Base-by-base conservation (phyloP, 1,284 basidiomycete genomes). In the Heterobasidion irregulare region DNA sequence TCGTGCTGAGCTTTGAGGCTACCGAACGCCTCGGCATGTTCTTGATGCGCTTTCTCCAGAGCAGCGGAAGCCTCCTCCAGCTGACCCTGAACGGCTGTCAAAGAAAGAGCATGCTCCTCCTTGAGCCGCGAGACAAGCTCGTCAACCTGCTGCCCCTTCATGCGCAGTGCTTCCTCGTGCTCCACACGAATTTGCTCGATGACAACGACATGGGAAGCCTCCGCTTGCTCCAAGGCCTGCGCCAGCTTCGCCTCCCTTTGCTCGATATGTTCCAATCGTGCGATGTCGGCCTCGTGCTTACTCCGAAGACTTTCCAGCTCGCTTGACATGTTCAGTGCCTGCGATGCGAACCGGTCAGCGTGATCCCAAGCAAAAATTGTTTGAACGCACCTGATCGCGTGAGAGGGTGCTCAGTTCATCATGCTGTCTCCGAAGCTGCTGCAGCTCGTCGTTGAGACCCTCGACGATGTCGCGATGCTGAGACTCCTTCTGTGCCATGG, bases 401-500 rank as follows among this genome's bases (percentile, higher is more conserved):
- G 89, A 90, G 51, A 94, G 75, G 4, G 83, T 78, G 15, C 81
- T 84, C 18, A 95, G 73, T 55, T 89, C 89, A 62, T 94, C 91
- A 56, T 90, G 79, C 65, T 92, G 87, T 46, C 86, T 78, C 53
- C 82, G 81, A 33, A 91, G 77, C 59, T 83, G 79, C n/a, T 61
- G 65, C 8, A 95, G 74, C 64, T 94, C 80, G 12, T 72, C 67
- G 36, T 82, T 82, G 57, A 96, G 75, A n/a, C 72, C 72, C 49
- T 90, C 83, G 13, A 94, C 84, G 32, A 77, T 65, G 64, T 94
- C 90, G 19, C 82, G 82, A 68, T 96, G 92, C 50, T 82, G 75
- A 2, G 89, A 89, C 69, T 97, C 93, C 68, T 96, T 96, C 72
- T 92, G 88, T 2, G 93, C 93, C 94, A 97, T 96, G 1, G 94